These are phyloP conservation scores for Cafeteria roenbergensis DNA, from an alignment of 108 stramenopile genomes.

Conservation along the genomic window DNA sequence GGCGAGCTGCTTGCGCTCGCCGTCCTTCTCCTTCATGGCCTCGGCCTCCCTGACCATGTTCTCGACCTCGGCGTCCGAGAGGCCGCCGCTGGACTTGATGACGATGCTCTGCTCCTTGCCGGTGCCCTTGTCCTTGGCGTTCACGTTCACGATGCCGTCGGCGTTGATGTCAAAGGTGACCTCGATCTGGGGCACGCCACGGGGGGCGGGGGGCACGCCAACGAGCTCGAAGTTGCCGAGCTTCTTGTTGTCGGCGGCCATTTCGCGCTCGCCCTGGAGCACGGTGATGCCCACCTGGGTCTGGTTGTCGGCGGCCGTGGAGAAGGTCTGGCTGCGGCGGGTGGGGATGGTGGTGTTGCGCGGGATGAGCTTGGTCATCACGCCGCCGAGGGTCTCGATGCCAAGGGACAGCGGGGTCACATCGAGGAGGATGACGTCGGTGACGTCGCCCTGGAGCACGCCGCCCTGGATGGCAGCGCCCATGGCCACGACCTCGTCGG, in stretches of 20 bases:
- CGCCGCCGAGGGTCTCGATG: slow-evolving; percentile 97
- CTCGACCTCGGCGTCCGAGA: slow-evolving; percentile 94
- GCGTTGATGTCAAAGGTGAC: slow-evolving; percentile 98
- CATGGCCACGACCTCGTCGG: slow-evolving; percentile 99
- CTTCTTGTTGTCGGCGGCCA: slow-evolving; percentile 98
- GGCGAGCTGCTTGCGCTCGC: slow-evolving; percentile 69
- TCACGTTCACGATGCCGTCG: slow-evolving; percentile 93
- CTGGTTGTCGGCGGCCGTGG: slow-evolving; percentile 97
- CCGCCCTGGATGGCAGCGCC: slow-evolving; percentile 99
- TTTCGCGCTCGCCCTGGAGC: slow-evolving; percentile 96
- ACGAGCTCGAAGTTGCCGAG: slow-evolving; percentile 95
- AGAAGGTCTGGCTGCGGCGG: slow-evolving; percentile 97
- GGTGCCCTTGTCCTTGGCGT: slow-evolving; percentile 97
- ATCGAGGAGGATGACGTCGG: slow-evolving; percentile 94
- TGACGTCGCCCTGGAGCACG: slow-evolving; percentile 94
- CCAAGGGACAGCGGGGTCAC: slow-evolving; percentile 96
- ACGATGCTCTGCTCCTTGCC: slow-evolving; percentile 95
- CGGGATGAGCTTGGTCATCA: slow-evolving; percentile 97
- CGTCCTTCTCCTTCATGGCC: slow-evolving; percentile 82
- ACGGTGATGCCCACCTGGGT: slow-evolving; percentile 82
- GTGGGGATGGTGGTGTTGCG: slow-evolving; percentile 99
- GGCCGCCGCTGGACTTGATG: slow-evolving; percentile 82
- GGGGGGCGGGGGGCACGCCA: slow-evolving; percentile 94
- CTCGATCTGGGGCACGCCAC: slow-evolving; percentile 97
- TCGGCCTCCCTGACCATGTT: slow-evolving; percentile 98